Conservation (phyloP, 441 rosid genomes). For the Erodium trifolium region DNA sequence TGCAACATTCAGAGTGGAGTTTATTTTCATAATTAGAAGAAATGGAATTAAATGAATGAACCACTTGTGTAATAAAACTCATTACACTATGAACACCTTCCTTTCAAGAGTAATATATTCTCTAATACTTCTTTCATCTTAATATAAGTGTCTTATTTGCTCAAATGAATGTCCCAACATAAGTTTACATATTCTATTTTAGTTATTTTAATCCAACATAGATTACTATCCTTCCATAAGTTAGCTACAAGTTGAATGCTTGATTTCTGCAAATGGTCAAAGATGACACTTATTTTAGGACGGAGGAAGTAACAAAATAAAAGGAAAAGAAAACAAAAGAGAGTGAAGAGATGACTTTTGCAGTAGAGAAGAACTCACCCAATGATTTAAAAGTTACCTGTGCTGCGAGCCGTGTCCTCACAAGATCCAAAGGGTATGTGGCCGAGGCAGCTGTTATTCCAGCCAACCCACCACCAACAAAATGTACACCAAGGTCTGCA, state of each 20-base stretch:
- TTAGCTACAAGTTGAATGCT: not conserved
- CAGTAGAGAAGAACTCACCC: not conserved
- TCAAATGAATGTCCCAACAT: conserved; percentile 9
- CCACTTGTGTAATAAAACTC: not conserved
- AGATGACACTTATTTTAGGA: not conserved
- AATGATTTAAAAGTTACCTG: conserved; percentile 42
- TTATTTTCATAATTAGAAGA: not conserved
- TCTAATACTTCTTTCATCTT: not conserved
- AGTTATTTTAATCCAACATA: not conserved
- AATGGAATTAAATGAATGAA: conserved; percentile 11
- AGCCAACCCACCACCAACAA: conserved; percentile 85
- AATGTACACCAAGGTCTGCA: conserved; percentile 54
- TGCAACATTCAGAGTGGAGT: conserved; percentile 24
- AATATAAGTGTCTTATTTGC: too few species aligned
- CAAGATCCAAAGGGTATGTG: conserved; percentile 92
- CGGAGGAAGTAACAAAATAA: not conserved
- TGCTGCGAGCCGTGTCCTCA: conserved; percentile 92
- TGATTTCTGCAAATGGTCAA: too few species aligned
- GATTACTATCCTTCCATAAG: not conserved
- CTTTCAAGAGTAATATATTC: not conserved
- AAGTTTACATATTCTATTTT: not conserved
- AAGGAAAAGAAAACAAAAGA: not conserved
- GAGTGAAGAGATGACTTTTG: not conserved
- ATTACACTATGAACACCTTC: not conserved
- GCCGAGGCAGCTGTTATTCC: conserved; percentile 91